A percentile compares a stretch with the other conserved stretches of the same genome.
Conservation (phyloP, 768 basidiomycete genomes). For the Termitomyces sp. region DNA sequence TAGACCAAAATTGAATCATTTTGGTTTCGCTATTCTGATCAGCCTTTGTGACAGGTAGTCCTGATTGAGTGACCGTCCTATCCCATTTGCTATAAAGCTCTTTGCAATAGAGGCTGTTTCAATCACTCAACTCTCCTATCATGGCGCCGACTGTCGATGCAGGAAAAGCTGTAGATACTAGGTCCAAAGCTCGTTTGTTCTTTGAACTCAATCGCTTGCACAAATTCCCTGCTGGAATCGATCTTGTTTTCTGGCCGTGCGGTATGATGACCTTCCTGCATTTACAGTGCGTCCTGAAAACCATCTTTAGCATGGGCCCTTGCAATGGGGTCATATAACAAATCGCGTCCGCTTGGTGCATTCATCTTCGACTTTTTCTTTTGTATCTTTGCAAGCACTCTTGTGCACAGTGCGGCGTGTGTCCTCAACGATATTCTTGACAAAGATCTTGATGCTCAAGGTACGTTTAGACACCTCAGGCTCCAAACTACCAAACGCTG, state of each 20-base stretch:
- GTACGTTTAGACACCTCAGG: neutral
- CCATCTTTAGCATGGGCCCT: conserved; percentile 6
- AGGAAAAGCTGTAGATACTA: neutral
- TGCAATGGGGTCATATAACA: conserved; percentile 2
- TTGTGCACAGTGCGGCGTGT: conserved; percentile 9
- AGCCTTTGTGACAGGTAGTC: neutral
- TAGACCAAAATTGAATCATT: too few relatives aligned
- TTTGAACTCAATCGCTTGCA: conserved; percentile 7
- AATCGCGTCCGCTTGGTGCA: neutral
- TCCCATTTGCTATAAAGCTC: neutral
- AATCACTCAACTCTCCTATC: neutral
- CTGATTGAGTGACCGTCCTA: neutral
- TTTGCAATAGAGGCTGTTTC: neutral
- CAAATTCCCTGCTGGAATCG: conserved; percentile 7
- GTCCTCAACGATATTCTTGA: conserved; percentile 10
- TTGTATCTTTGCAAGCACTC: conserved; percentile 1
- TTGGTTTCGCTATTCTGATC: too few relatives aligned
- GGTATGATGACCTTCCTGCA: neutral
- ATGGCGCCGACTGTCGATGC: neutral
- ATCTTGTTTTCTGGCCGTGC: conserved; percentile 9
- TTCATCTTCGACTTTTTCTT: neutral
- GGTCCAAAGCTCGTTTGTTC: neutral
- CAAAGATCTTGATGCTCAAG: conserved; percentile 5
- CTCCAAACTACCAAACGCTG: neutral
- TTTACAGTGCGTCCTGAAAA: neutral